A percentile compares a stretch with the other conserved stretches of the same genome.
phyloP scores from a whole-genome alignment of 441 rosid genomes.

The Jatropha podagrica region DNA sequence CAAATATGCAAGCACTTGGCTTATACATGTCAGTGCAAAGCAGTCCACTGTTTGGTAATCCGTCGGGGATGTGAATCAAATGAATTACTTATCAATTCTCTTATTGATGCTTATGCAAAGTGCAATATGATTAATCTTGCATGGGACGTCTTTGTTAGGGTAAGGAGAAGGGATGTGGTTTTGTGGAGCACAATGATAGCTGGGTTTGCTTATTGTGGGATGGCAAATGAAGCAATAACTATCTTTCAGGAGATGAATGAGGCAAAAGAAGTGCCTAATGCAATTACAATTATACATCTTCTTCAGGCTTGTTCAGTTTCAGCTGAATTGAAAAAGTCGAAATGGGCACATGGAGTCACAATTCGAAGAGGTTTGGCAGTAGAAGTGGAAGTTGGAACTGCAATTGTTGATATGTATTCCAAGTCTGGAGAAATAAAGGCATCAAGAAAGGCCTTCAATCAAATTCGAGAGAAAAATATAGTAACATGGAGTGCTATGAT shows the following conservation, averaged over 20 bases:
- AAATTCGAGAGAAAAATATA: constrained; percentile 16
- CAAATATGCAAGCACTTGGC: constrained; percentile 44
- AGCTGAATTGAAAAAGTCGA: constrained; percentile 19
- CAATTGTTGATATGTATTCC: constrained; percentile 27
- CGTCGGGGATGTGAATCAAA: constrained; percentile 27
- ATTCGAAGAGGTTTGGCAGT: constrained; percentile 22
- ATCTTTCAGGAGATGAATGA: constrained; percentile 19
- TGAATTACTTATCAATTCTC: constrained; percentile 32
- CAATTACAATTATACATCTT: constrained; percentile 21
- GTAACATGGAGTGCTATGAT: constrained; percentile 30
- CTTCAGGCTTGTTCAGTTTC: constrained; percentile 26
- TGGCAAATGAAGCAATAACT: constrained; percentile 23
- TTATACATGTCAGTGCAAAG: constrained; percentile 44
- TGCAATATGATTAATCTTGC: constrained; percentile 39
- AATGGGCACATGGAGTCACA: constrained; percentile 27
- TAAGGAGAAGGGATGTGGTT: constrained; percentile 26
- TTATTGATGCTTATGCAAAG: constrained; percentile 61
- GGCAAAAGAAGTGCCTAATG: constrained; percentile 19
- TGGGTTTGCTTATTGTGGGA: constrained; percentile 26
- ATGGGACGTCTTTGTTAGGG: constrained; percentile 23
- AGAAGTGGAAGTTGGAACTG: constrained; percentile 26
- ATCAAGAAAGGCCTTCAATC: constrained; percentile 26
- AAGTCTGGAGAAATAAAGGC: constrained; percentile 26
- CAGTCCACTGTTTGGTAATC: constrained; percentile 49
- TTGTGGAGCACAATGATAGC: constrained; percentile 42